A percentile compares a stretch with the other conserved stretches of the same genome.
Conservation (phyloP, 1,284 basidiomycete species). For the Afroboletus lepidellus region DNA sequence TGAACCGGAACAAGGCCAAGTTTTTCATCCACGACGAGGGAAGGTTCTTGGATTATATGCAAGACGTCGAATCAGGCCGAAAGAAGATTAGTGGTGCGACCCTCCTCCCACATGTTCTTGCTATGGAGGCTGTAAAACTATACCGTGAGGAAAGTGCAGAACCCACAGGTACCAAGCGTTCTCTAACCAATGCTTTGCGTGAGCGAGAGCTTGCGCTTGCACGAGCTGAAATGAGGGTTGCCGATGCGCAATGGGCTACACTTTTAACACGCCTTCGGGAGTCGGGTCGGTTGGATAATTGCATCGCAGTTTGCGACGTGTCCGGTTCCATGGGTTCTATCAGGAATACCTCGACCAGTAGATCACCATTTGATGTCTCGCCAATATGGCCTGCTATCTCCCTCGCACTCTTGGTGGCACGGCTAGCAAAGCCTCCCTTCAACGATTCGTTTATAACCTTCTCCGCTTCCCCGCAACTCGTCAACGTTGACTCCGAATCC, state of each 20-base stretch:
- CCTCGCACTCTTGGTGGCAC: slow-evolving; percentile 62
- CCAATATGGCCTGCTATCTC: slow-evolving; percentile 64
- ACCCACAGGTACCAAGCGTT: not conserved
- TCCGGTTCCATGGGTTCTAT: slow-evolving; percentile 66
- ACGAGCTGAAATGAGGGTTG: slow-evolving; percentile 40
- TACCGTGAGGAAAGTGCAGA: not conserved
- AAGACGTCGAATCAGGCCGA: slow-evolving; percentile 53
- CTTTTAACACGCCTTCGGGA: slow-evolving; percentile 53
- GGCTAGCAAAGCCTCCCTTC: slow-evolving; percentile 63
- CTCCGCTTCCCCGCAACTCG: slow-evolving; percentile 47
- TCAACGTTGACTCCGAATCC: slow-evolving; percentile 44
- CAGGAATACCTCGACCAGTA: not conserved
- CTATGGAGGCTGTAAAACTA: slow-evolving; percentile 38
- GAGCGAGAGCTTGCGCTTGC: slow-evolving; percentile 32
- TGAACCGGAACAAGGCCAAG: slow-evolving; percentile 50
- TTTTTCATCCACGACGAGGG: slow-evolving; percentile 59
- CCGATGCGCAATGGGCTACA: slow-evolving; percentile 65
- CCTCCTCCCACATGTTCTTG: slow-evolving; percentile 57
- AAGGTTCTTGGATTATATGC: slow-evolving; percentile 57
- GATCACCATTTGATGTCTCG: slow-evolving; percentile 9
- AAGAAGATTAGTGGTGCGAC: slow-evolving; percentile 59
- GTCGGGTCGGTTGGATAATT: slow-evolving; percentile 55
- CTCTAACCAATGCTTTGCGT: slow-evolving; percentile 14
- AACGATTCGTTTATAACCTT: slow-evolving; percentile 68
- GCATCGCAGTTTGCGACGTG: slow-evolving; percentile 71